Evolutionary conservation across 768 basidiomycete species (phyloP).

Genomic region (Leccinum incarnatum): DNA sequence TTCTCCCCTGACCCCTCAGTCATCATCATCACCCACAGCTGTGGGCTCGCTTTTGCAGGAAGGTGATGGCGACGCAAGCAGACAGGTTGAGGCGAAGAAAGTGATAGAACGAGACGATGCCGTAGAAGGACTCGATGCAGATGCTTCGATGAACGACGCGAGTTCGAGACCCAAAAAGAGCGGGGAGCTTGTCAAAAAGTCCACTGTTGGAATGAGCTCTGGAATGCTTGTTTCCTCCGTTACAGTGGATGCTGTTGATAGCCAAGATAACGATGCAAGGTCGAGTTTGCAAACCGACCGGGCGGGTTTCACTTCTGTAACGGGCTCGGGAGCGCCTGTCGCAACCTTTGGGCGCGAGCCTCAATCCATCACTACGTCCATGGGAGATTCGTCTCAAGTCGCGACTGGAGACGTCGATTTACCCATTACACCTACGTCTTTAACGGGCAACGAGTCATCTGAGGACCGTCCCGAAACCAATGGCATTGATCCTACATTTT

Average conservation of each 20-base stretch:
- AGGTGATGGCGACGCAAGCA: not conserved
- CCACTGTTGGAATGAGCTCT: not conserved
- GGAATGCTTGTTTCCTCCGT: not conserved
- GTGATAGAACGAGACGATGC: not conserved
- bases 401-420: not conserved
- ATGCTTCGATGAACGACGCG: not conserved
- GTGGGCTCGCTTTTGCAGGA: not conserved
- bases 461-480: not conserved
- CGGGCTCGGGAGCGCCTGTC: not conserved
- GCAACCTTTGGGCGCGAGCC: not conserved
- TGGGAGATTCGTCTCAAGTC: not conserved
- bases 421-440: not conserved
- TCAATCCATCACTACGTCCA: not conserved
- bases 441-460: not conserved
- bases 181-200: not conserved
- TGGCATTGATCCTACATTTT: not conserved
- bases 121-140: not conserved
- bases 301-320: not conserved
- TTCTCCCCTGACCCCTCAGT: slow-evolving; percentile 4
- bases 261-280: not conserved
- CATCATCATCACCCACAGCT: not conserved
- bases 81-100: not conserved
- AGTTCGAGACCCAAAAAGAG: not conserved
- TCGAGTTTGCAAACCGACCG: not conserved
- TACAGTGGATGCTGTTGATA: not conserved